Evolutionary conservation across 148 eudicot genomes (phyloP).

Genomic region (Vaccinium corymbosum): DNA sequence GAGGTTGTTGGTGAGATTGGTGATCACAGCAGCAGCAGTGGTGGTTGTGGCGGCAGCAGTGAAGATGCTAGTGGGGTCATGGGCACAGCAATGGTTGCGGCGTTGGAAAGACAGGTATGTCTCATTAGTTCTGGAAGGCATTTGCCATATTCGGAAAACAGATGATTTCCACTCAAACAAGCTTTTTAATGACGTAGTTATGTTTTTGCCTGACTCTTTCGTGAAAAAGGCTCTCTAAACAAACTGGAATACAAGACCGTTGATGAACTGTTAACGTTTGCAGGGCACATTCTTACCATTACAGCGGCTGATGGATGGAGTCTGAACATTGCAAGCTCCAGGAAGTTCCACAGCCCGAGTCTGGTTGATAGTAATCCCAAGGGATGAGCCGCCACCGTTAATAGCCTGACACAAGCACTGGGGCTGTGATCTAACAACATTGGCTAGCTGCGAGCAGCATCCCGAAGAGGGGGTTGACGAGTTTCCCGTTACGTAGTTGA

Average conservation of each 20-base stretch:
- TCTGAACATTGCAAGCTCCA: slow-evolving; percentile 32
- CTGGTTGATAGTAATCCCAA: slow-evolving; percentile 33
- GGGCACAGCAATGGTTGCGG: not conserved
- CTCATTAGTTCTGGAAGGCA: not conserved
- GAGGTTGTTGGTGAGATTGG: not conserved
- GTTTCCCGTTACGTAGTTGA: slow-evolving; percentile 39
- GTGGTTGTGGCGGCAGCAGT: not conserved
- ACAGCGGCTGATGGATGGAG: slow-evolving; percentile 30
- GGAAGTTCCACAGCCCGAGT: slow-evolving; percentile 36
- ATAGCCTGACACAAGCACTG: slow-evolving; percentile 37
- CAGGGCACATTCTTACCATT: slow-evolving; percentile 23
- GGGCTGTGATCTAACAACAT: slow-evolving; percentile 36
- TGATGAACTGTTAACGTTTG: not conserved
- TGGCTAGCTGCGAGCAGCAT: slow-evolving; percentile 43
- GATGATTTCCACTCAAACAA: not conserved
- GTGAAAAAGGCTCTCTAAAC: not conserved
- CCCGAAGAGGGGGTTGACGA: slow-evolving; percentile 31
- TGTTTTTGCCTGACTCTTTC: not conserved
- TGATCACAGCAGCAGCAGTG: not conserved
- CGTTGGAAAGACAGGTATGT: not conserved
- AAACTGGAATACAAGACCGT: not conserved
- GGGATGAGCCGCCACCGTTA: slow-evolving; percentile 25
- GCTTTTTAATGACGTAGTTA: not conserved
- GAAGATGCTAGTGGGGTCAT: not conserved
- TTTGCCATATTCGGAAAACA: not conserved